Base-by-base conservation (phyloP, 2,329 filamentous ascomycete species). In the Penicillium thymicola region DNA sequence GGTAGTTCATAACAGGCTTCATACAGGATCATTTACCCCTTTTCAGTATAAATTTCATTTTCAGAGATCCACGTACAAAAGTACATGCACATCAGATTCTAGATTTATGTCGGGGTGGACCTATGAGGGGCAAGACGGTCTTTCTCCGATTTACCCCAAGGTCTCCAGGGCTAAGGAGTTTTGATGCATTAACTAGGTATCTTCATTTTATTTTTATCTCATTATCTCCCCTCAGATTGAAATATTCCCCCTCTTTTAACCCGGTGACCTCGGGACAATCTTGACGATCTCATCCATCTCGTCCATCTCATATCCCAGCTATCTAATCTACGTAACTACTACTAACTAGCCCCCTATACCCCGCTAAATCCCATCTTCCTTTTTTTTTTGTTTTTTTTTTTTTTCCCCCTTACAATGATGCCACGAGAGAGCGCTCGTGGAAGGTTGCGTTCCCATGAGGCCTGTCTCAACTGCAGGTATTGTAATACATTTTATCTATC, bases 391-490 rank as follows among this genome's bases (percentile, higher is more conserved):
- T 21, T 3, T 21, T 46, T 32, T 9, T n/a, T 32, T 41, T 16
- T 21, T 14, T 36, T 41, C 21, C 2, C 14, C 34, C 7, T 11
- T 30, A n/a, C 27, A 40, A 70, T 61, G 60, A 70, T 67, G 65
- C 65, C 67, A 41, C 66, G 65, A 27, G 69, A 70, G 48, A 61
- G 58, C 58, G 60, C 59, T 45, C 70, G 69, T 41, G 66, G 70
- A 53, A 65, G 71, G 53, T 57, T 72, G 41, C 70, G 70, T 38
- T 72, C 70, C 40, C 67, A 72, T 49, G 67, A 71, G 51, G 70
- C 70, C 27, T 72, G 70, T 55, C 72, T 80, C 49, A 79, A 78
- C 59, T 81, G 79, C 77, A 72, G 78, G 79, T 81, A 48, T 56
- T 72, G 28, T 52, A 27, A 34, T 25, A 7, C 10, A n/a, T n/a